phyloP scores from a whole-genome alignment of 495 filamentous ascomycete genomes.

The Hyaloscypha bicolor region DNA sequence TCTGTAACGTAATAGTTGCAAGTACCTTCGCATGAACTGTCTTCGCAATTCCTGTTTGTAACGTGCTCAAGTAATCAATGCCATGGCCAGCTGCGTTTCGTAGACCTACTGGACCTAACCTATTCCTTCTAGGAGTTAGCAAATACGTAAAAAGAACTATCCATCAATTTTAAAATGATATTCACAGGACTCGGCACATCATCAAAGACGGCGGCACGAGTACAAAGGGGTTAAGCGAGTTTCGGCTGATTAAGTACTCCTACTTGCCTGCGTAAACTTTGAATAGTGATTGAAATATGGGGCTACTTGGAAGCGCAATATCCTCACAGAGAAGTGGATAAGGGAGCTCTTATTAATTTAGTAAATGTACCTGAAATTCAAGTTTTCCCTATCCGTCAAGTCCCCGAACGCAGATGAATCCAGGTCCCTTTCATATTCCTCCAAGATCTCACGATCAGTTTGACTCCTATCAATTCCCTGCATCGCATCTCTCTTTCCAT shows the following conservation, averaged over 20 bases:
- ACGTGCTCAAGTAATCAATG: not conserved
- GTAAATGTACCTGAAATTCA: conserved; percentile 25
- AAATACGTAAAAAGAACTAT: too few relatives aligned
- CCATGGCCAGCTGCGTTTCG: not conserved
- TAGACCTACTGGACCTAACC: too few relatives aligned
- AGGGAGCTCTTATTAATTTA: not conserved
- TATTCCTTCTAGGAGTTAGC: too few relatives aligned
- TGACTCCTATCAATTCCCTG: conserved; percentile 45
- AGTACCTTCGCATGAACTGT: not conserved
- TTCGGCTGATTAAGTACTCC: not conserved
- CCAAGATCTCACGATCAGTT: conserved; percentile 45
- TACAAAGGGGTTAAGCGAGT: not conserved
- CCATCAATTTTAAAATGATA: too few relatives aligned
- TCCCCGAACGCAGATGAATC: conserved; percentile 52
- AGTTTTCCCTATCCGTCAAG: conserved; percentile 30
- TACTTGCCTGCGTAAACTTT: too few relatives aligned
- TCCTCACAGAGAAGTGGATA: too few relatives aligned
- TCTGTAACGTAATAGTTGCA: not conserved
- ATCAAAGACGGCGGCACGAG: too few relatives aligned
- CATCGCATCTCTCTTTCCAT: conserved; percentile 45
- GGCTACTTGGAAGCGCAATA: too few relatives aligned
- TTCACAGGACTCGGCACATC: too few relatives aligned
- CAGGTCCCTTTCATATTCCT: conserved; percentile 46
- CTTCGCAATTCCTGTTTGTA: not conserved
- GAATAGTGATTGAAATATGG: too few relatives aligned